Conservation (phyloP, 140 eudicot species). For the Flaveria floridana region DNA sequence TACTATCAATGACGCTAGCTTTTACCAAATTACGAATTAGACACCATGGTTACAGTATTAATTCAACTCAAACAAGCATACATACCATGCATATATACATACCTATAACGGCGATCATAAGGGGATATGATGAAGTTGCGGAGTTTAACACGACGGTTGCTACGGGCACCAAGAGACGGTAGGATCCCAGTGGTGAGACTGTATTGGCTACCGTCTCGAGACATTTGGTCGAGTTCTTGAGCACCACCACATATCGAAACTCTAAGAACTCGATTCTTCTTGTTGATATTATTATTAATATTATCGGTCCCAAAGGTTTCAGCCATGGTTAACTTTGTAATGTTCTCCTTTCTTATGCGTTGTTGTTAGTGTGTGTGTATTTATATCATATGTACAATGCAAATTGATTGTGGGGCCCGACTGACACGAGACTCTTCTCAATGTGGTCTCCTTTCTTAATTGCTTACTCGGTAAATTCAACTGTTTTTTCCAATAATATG, state of each 20-base stretch:
- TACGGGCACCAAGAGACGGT: constrained; percentile 72
- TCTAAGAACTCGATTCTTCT: constrained; percentile 29
- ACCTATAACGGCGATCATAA: constrained; percentile 65
- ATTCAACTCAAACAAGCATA: no score
- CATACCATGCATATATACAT: no score
- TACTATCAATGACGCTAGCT: no score
- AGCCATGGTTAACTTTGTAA: constrained; percentile 18
- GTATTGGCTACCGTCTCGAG: constrained; percentile 74
- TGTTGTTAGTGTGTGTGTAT: not conserved
- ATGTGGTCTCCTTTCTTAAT: constrained; percentile 14
- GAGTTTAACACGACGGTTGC: constrained; percentile 45
- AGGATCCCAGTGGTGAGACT: constrained; percentile 50
- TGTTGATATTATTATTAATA: not conserved
- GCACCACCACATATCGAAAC: constrained; percentile 60
- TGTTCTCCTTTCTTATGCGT: not conserved
- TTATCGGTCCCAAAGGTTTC: not conserved
- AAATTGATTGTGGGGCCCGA: not conserved
- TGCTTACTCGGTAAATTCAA: not conserved
- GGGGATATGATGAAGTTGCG: constrained; percentile 52
- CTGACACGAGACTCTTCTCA: constrained; percentile 17
- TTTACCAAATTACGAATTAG: no score
- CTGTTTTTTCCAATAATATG: not conserved
- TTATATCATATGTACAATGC: not conserved
- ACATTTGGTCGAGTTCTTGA: constrained; percentile 58
- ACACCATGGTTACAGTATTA: no score